Percentiles rank a stretch among this genome's conserved stretches.
phyloP scores from a whole-genome alignment of 305 asterid genomes.

The Fraxinus xanthoxyloides region DNA sequence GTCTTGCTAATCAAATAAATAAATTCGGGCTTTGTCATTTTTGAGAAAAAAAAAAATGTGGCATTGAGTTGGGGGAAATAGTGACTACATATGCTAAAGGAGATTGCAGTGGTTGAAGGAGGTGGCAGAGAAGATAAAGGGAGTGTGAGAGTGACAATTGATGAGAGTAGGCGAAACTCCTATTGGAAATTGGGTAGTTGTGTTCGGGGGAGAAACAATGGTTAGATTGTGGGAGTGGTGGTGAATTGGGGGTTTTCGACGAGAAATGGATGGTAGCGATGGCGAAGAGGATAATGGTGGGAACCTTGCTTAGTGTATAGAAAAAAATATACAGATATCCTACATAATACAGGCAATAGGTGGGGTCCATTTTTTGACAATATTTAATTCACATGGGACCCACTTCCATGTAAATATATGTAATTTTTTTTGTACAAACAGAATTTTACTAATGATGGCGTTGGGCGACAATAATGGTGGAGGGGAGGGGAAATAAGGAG shows the following conservation, averaged over 20 bases:
- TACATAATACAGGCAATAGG: too few species aligned
- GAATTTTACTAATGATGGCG: neutral
- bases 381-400: too few species aligned
- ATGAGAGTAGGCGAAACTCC: slow-evolving; percentile 51
- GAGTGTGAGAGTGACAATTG: slow-evolving; percentile 38
- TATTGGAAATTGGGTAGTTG: slow-evolving; percentile 37
- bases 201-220: slow-evolving; percentile 3
- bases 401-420: too few species aligned
- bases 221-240: slow-evolving; percentile 15
- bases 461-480: slow-evolving; percentile 25
- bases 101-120: slow-evolving; percentile 47
- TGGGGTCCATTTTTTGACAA: too few species aligned
- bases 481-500: too few species aligned
- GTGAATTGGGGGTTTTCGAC: slow-evolving; percentile 12
- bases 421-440: too few species aligned
- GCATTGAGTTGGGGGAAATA: neutral
- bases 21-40: neutral
- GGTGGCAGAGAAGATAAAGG: slow-evolving; percentile 40
- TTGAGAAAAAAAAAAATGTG: neutral
- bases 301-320: too few species aligned
- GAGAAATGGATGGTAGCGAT: slow-evolving; percentile 21
- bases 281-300: slow-evolving; percentile 28
- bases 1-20: slow-evolving; percentile 74
- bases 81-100: slow-evolving; percentile 63
- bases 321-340: too few species aligned